Conservation (phyloP, 768 basidiomycete genomes). For the Amanita muscaria region DNA sequence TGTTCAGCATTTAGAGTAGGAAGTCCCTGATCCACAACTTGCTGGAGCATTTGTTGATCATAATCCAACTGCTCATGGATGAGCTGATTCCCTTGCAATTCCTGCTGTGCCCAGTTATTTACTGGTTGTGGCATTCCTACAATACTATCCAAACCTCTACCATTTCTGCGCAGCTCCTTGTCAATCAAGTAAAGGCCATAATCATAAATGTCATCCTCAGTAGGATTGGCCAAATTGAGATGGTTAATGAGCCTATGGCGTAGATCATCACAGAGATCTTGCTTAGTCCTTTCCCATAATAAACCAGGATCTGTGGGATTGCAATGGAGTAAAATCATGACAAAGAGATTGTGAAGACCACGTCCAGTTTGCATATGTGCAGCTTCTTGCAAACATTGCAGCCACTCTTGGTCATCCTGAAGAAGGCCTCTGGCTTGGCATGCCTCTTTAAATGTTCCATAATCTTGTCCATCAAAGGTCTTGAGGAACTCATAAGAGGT, state of each 20-base stretch:
- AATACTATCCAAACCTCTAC: conserved; percentile 16
- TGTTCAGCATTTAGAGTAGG: conserved; percentile 30
- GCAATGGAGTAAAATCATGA: conserved; percentile 25
- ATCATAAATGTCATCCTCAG: conserved; percentile 26
- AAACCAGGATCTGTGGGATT: conserved; percentile 21
- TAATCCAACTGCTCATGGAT: too few relatives aligned
- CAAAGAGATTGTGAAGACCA: too few relatives aligned
- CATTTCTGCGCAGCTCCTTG: conserved; percentile 18
- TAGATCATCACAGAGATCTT: conserved; percentile 35
- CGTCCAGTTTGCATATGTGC: conserved; percentile 28
- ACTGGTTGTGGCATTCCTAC: conserved; percentile 24
- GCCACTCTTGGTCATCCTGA: conserved; percentile 39
- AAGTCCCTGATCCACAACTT: too few relatives aligned
- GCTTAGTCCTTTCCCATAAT: conserved; percentile 30
- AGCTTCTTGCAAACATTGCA: conserved; percentile 31
- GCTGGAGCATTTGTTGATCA: too few relatives aligned
- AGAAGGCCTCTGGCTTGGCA: conserved; percentile 34
- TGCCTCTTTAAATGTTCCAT: conserved; percentile 29
- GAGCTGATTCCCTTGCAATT: too few relatives aligned
- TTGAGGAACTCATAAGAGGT: conserved; percentile 19
- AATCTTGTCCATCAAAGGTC: conserved; percentile 13
- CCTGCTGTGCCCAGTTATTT: neutral
- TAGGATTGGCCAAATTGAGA: conserved; percentile 5
- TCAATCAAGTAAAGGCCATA: conserved; percentile 31
- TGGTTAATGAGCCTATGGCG: conserved; percentile 12